Conservation (phyloP, 768 basidiomycete genomes). For the Dacryopinax spathularia region DNA sequence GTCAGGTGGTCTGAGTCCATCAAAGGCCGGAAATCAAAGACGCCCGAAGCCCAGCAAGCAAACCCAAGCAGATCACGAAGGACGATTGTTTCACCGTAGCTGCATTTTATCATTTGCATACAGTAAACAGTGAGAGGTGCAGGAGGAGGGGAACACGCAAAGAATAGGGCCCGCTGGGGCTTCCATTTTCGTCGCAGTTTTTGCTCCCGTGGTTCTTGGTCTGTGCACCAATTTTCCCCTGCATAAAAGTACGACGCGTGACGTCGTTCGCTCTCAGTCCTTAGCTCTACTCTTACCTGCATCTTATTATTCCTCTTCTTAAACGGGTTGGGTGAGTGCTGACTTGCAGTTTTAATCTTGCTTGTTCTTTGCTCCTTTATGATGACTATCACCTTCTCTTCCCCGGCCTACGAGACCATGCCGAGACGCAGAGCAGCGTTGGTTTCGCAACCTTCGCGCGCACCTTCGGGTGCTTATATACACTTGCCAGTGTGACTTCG, state of each 20-base stretch:
- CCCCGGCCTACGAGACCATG: slow-evolving; percentile 86
- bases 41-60: too few species aligned
- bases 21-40: too few species aligned
- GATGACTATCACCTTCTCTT: slow-evolving; percentile 73
- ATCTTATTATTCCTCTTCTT: background rate
- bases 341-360: background rate
- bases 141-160: background rate
- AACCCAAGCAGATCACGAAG: too few species aligned
- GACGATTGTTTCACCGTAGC: too few species aligned
- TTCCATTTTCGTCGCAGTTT: background rate
- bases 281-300: background rate
- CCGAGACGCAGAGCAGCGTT: slow-evolving; percentile 51
- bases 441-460: slow-evolving; percentile 59
- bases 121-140: too few species aligned
- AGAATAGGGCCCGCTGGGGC: background rate
- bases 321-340: background rate
- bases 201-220: background rate
- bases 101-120: too few species aligned
- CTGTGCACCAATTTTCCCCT: background rate
- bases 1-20: too few species aligned
- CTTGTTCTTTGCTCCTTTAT: slow-evolving; percentile 5
- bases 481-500: slow-evolving; percentile 83
- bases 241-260: background rate
- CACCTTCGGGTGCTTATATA: slow-evolving; percentile 43
- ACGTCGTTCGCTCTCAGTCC: background rate